Base-by-base conservation (phyloP, 129 eudicot species). In the Apium graveolens region DNA sequence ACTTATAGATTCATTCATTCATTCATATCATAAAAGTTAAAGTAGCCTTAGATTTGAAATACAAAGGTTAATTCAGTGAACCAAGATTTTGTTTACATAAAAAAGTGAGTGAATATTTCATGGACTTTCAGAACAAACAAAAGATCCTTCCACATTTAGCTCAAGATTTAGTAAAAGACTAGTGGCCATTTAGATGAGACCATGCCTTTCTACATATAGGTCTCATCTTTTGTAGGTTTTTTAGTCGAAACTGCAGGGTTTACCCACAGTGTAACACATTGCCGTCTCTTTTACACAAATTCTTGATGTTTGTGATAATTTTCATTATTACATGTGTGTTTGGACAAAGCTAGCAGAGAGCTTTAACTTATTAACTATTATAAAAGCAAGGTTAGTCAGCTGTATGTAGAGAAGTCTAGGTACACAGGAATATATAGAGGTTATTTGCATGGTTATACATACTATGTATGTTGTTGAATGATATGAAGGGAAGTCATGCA, bases 101-200 rank as follows among this genome's bases (percentile, higher is more conserved):
- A 74, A 74, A 65, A 46, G 38, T 31, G 60, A 51, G 41, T 37
- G 77, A 34, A 10, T 63, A 35, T n/a, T 44, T 74, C 21, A 55
- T 78, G 79, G 87, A 77, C 66, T 38, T 76, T 35, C 31, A 37
- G 57, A 81, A 81, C 80, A 81, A 81, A 82, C 85, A 85, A 85
- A 85, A 85, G 88, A 85, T 85, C 78, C 82, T 75, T 63, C 88
- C 74, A 26, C 26, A 81, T 62, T 73, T 85, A 81, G 75, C 44
- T 63, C 60, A 35, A 81, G 85, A 81, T 85, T 85, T 78, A 35
- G 77, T 78, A 78, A 85, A 66, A 78, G 78, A 78, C 85, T 79
- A 73, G 75, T 81, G 83, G 83, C 88, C 83, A 81, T 73, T 81
- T 48, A 73, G 73, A 74, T 71, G 84, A 63, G 26, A 39, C 82